A percentile compares a stretch with the other conserved stretches of the same genome.
Conservation (phyloP, 2,329 filamentous ascomycete genomes). For the Chaetoscypha palmicola region DNA sequence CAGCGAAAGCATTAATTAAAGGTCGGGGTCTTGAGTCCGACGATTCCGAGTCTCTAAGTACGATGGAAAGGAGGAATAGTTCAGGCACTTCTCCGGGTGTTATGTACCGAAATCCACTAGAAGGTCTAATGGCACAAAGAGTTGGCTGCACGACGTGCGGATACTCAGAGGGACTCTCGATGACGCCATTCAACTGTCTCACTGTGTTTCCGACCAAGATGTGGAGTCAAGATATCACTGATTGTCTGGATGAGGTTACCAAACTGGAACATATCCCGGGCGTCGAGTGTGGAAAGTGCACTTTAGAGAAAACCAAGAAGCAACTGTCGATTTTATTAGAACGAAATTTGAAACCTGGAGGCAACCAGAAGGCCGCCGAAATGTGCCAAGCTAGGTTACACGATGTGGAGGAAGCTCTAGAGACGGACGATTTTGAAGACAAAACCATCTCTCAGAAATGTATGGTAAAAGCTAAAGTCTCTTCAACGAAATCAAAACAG, state of each 20-base stretch:
- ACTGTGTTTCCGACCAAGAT: slow-evolving; percentile 71
- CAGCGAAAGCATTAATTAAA: slow-evolving; percentile 27
- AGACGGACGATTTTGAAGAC: slow-evolving; percentile 74
- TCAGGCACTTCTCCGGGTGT: slow-evolving; percentile 8
- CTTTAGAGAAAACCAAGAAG: slow-evolving; percentile 53
- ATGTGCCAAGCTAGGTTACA: slow-evolving; percentile 48
- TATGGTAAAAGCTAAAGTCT: slow-evolving; percentile 59
- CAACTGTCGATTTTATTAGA: slow-evolving; percentile 43
- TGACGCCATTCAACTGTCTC: slow-evolving; percentile 91
- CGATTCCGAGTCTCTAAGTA: slow-evolving; percentile 2
- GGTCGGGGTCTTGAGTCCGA: slow-evolving; percentile 24
- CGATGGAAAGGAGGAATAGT: neutral
- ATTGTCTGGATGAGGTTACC: slow-evolving; percentile 79
- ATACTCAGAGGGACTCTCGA: slow-evolving; percentile 77
- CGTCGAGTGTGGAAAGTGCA: slow-evolving; percentile 89
- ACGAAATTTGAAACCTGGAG: slow-evolving; percentile 30
- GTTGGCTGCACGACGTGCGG: slow-evolving; percentile 83
- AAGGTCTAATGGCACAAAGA: slow-evolving; percentile 80
- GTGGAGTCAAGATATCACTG: slow-evolving; percentile 61
- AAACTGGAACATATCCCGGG: slow-evolving; percentile 78
- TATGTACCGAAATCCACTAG: slow-evolving; percentile 66
- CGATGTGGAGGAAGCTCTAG: slow-evolving; percentile 62
- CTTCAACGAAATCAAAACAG: slow-evolving; percentile 82
- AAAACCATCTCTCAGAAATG: slow-evolving; percentile 56
- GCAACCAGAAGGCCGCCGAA: slow-evolving; percentile 19